Base-by-base conservation (phyloP, 768 basidiomycete genomes). In the Leccinum sublutescens region DNA sequence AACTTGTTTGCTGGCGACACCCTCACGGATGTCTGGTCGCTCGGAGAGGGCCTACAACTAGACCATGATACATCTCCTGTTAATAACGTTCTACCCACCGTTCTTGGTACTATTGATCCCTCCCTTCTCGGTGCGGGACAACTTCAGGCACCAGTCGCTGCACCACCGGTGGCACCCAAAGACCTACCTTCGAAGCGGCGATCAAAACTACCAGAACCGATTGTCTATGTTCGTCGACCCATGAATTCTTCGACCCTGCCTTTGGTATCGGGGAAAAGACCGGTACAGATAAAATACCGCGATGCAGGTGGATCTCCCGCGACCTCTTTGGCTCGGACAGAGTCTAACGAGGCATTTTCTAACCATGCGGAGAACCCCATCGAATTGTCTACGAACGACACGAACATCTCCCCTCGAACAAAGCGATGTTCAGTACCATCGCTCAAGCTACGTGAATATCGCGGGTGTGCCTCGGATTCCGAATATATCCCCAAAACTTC, bases 261-360 rank as follows among this genome's bases (percentile, higher is more conserved):
- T 33, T 10, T 62, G 40, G 31, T 60, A 12, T 52, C 65, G 1
- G 63, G 67, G 34, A 71, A 68, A 52, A 64, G 68, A 17, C 15
- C 67, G 1, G 71, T 73, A 15, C 71, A 65, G 50, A 73, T 73
- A 55, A 73, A 74, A 43, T 73, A 71, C 21, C 73, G 71, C 4
- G 64, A 66, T 29, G 52, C 60, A 3, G 64, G 31, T 5, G 52
- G 23, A 10, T 23, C 62, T 38, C 34, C 55, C 5, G 2, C 55
- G 11, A 33, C 52, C 1, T 40, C 59, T 25, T 60, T 56, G 14
- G 52, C 55, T 31, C 55, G n/a, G 45, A 34, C 45, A 27, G 33
- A 4, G 19, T 33, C 54, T 11, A 31, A 52, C 2, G 56, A 49
- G 2, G 5, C 14, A 11, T 47, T 56, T 14, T 61, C 57, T 15